Evolutionary conservation across 192 early-diverging fungal genomes (phyloP).

Genomic region (Spizellomyces sp.): DNA sequence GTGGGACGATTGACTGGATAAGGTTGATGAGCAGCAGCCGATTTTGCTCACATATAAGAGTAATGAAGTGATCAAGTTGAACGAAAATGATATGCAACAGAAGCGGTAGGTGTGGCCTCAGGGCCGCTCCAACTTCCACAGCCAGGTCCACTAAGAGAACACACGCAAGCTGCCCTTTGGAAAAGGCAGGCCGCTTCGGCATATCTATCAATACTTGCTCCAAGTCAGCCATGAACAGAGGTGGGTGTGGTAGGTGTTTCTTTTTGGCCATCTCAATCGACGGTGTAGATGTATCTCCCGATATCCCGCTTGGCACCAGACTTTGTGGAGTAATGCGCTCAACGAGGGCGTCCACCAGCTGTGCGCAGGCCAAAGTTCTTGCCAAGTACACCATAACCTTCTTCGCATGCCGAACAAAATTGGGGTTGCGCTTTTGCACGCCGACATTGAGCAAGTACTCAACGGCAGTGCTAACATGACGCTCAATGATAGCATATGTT

Average conservation of each 20-base stretch:
- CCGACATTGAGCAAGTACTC: slow-evolving; percentile 75
- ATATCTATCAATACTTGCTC: slow-evolving; percentile 66
- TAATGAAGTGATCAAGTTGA: slow-evolving; percentile 79
- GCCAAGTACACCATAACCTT: slow-evolving; percentile 76
- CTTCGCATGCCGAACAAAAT: slow-evolving; percentile 76
- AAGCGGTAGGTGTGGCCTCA: slow-evolving; percentile 67
- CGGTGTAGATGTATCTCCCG: not conserved
- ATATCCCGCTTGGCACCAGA: slow-evolving; percentile 54
- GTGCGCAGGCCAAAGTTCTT: slow-evolving; percentile 58
- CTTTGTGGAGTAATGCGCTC: slow-evolving; percentile 69
- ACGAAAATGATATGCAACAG: slow-evolving; percentile 78
- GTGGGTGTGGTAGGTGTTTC: not conserved
- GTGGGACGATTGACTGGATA: slow-evolving; percentile 68
- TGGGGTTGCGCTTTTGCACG: slow-evolving; percentile 74
- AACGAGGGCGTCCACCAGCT: slow-evolving; percentile 66
- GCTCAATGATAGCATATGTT: slow-evolving; percentile 4
- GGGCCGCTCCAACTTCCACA: slow-evolving; percentile 66
- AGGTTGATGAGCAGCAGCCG: slow-evolving; percentile 74
- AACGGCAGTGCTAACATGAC: slow-evolving; percentile 54
- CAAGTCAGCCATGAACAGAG: slow-evolving; percentile 69
- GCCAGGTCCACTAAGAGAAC: slow-evolving; percentile 81
- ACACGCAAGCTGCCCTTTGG: slow-evolving; percentile 73
- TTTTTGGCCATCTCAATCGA: not conserved
- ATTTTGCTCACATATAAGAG: slow-evolving; percentile 75
- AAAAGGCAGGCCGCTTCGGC: slow-evolving; percentile 69